Base-by-base conservation (phyloP, 257 asterid genomes). In the Ilex aquifolium region DNA sequence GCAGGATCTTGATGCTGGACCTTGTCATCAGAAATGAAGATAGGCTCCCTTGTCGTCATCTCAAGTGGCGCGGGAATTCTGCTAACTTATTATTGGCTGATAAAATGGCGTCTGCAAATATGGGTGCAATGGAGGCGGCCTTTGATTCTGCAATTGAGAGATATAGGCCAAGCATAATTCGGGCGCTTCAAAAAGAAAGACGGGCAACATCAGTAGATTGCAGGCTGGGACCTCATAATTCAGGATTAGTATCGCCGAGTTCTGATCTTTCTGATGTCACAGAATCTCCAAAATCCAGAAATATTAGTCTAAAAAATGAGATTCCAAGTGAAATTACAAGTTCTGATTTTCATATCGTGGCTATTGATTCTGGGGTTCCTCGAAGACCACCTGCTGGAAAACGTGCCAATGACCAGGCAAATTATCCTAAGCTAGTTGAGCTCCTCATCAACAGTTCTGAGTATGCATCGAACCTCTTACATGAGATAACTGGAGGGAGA, bases 381-480 rank as follows among this genome's bases (percentile, higher is more conserved):
- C 96, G 99, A 56, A 84, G 92, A 74, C 99, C 99, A n/a, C 99
- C 99, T 53, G 97, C 99, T 21, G 96, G 95, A 58, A 93, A 93
- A 68, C 96, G 96, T 53, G 80, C 86, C 71, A 85, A 72, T 74
- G 99, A 93, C 76, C 95, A 90, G 60, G 90, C 70, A 68, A 85
- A 79, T 79, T 93, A 93, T 80, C 99, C 99, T 17, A 84, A 84
- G 84, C 76, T 93, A 55, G 95, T 90, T 64, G 97, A 93, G 85
- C 99, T 93, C 66, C 87, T 90, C 56, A 87, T 93, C 62, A 93
- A 93, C 79, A 85, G 85, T 74, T 66, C 88, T 2, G 91, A 76
- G 65, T 93, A 93, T 65, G 90, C 97, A 48, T 84, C 90, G 56
- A 68, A 90, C 13, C 65, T 90, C 40, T 74, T 93, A 71, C 71